Evolutionary conservation across 1,284 basidiomycete species (phyloP), one percentile per base, ranked within the genome.

Genomic region (Porogramme epimiltina): DNA sequence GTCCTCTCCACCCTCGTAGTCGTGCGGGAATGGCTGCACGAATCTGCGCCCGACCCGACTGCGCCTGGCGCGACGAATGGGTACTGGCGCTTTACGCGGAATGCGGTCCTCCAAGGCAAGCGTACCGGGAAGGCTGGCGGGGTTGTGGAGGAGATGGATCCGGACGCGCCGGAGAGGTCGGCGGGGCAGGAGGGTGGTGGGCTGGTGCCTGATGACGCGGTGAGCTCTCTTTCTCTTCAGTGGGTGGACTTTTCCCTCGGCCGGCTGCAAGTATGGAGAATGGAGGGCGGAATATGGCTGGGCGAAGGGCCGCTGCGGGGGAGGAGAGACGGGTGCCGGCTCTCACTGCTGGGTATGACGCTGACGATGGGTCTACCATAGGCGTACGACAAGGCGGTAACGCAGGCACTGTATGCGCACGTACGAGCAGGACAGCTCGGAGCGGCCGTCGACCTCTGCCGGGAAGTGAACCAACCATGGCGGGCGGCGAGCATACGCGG

Each of bases 401-500:
- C 82, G 0, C 84, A 91, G 51, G 82, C 87, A 0, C 66, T 95
- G 16, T 95, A 91, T 69, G 81, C 85, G 31, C 88, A 88, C 59
- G 75, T 94, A 8, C 82, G 93, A 28, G 85, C 89, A 3, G 96
- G 96, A 16, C 77, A 87, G 58, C 70, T 97, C 18, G 89, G 89
- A 24, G 84, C 90, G 18, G 95, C 95, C 0, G 77, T 95, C 9
- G 87, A 91, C 36, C 73, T 95, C 13, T 96, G 93, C 65, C 75
- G 87, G 57, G 86, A 85, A 62, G 88, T 91, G 0, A 87, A 93
- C 55, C 91, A 96, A 61, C 88, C 92, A 3, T 98, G 95, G 95
- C 80, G 93, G 25, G 92, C 93, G 0, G 92, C 92, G 0, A 90
- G 87, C 51, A 82, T 96, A 26, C 81, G 88, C 4, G 94, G 93